Conservation (phyloP, 805 yeast species). For the Vanderwaltozyma tropicalis region DNA sequence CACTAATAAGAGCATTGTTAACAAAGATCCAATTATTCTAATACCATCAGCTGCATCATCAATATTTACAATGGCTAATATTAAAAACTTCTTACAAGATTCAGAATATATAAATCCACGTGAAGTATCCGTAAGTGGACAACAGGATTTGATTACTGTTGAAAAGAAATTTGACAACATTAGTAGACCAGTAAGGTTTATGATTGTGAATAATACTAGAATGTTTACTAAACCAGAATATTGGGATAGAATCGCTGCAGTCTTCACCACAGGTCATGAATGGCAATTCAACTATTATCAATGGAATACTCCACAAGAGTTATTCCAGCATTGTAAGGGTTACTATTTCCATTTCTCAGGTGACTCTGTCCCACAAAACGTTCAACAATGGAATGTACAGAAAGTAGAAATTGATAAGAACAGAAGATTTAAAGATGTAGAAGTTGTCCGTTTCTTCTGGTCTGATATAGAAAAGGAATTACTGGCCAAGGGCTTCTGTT, state of each 20-base stretch:
- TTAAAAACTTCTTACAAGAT: conserved; percentile 59
- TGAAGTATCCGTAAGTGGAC: conserved; percentile 28
- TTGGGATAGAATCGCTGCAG: conserved; percentile 95
- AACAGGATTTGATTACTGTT: conserved; percentile 23
- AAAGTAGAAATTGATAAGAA: conserved; percentile 68
- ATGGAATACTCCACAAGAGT: conserved; percentile 65
- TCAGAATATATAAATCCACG: conserved; percentile 53
- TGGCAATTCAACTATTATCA: conserved; percentile 94
- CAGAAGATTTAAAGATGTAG: conserved; percentile 79
- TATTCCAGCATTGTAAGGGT: conserved; percentile 80
- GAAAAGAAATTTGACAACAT: conserved; percentile 26
- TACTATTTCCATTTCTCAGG: conserved; percentile 67
- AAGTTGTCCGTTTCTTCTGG: conserved; percentile 82
- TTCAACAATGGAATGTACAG: conserved; percentile 83
- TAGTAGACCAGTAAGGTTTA: conserved; percentile 24
- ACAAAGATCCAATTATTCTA: conserved; percentile 55
- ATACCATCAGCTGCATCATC: conserved; percentile 76
- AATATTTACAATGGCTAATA: conserved; percentile 51
- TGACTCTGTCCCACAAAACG: conserved; percentile 65
- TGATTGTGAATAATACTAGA: conserved; percentile 83
- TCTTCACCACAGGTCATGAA: conserved; percentile 91
- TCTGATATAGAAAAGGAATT: conserved; percentile 66
- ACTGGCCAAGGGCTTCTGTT: conserved; percentile 50
- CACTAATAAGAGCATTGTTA: neutral
- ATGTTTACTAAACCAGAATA: conserved; percentile 86